A percentile compares a stretch with the other conserved stretches of the same genome.
Evolutionary conservation across 2,329 filamentous ascomycete genomes (phyloP).

Genomic region (Nemania sp.): DNA sequence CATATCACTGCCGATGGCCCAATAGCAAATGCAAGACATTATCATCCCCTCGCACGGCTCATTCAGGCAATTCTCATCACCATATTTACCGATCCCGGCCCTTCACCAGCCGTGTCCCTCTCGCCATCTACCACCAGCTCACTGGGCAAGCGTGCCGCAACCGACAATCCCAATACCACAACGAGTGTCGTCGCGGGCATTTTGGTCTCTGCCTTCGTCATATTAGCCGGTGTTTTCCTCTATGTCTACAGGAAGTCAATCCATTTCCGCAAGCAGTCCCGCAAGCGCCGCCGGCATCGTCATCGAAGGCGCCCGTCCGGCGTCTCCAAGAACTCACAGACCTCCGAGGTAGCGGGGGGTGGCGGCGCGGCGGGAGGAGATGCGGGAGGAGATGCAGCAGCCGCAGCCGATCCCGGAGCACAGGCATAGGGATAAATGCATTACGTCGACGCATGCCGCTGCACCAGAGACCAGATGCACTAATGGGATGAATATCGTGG

Average conservation of each 20-base stretch:
- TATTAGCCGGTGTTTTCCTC: slow-evolving; percentile 20
- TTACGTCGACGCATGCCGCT: neutral
- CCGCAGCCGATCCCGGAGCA: slow-evolving; percentile 8
- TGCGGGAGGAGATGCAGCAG: slow-evolving; percentile 1
- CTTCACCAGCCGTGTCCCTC: neutral
- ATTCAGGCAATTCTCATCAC: slow-evolving; percentile 1
- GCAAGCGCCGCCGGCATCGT: slow-evolving; percentile 22
- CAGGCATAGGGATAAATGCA: slow-evolving; percentile 1
- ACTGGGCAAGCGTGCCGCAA: slow-evolving; percentile 17
- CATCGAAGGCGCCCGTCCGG: slow-evolving; percentile 20
- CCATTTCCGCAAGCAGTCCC: slow-evolving; percentile 10
- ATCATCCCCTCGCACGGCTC: slow-evolving; percentile 12
- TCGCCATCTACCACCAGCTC: neutral
- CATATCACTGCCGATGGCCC: slow-evolving; percentile 1
- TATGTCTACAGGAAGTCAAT: slow-evolving; percentile 25
- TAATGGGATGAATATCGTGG: slow-evolving; percentile 1
- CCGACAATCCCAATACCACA: slow-evolving; percentile 18
- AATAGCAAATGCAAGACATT: neutral
- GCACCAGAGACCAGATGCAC: neutral
- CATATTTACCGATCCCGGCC: neutral
- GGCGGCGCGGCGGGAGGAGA: neutral
- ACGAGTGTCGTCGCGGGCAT: slow-evolving; percentile 29
- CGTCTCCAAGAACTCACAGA: slow-evolving; percentile 25
- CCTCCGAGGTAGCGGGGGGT: slow-evolving; percentile 11
- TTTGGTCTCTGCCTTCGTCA: slow-evolving; percentile 24